Conservation (phyloP, 305 asterid genomes). For the Fraxinus sp. region DNA sequence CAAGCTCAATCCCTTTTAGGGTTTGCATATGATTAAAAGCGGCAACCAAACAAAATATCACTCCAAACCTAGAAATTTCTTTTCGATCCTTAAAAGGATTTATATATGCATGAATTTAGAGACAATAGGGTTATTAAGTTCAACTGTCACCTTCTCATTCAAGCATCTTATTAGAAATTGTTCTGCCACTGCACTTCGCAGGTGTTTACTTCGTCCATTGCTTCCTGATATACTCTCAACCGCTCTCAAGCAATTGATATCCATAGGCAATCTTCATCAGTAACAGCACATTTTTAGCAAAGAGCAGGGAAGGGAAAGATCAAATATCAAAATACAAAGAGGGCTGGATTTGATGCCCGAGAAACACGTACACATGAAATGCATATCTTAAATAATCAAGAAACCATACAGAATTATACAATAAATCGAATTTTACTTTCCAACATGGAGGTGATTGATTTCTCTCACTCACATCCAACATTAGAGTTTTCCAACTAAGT, state of each 20-base stretch:
- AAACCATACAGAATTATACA: background rate
- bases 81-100: background rate
- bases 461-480: background rate
- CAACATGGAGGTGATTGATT: background rate
- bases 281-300: slow-evolving; percentile 24
- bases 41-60: background rate
- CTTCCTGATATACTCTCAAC: slow-evolving; percentile 67
- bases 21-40: slow-evolving; percentile 2
- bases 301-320: background rate
- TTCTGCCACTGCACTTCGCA: slow-evolving; percentile 68
- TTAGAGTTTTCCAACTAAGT: background rate
- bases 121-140: background rate
- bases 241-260: slow-evolving; percentile 71
- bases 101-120: background rate
- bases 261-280: slow-evolving; percentile 59
- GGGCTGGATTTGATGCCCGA: background rate
- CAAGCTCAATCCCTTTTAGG: background rate
- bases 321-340: background rate
- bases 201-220: slow-evolving; percentile 64
- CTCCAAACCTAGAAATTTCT: background rate
- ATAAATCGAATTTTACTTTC: background rate
- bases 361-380: background rate
- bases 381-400: background rate
- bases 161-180: slow-evolving; percentile 63
- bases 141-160: slow-evolving; percentile 48